These are phyloP conservation scores for Penicillium steckii DNA, from an alignment of 495 filamentous ascomycete species.

Conservation along the genomic window DNA sequence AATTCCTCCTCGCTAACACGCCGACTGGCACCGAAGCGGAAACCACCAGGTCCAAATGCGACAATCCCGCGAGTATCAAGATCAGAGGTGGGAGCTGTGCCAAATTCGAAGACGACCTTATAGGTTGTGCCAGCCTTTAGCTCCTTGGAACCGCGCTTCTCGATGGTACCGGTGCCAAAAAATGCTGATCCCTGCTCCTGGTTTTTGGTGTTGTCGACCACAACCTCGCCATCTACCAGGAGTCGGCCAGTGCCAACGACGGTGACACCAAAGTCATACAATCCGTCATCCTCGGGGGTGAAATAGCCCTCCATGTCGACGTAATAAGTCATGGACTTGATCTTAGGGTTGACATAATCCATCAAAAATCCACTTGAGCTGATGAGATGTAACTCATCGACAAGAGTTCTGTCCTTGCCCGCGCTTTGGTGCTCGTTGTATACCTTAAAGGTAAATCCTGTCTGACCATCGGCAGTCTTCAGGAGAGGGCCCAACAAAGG, in stretches of 20 bases:
- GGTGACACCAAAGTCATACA: conserved; percentile 74
- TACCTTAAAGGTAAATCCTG: conserved; percentile 58
- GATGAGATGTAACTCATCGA: conserved; percentile 54
- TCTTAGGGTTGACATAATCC: conserved; percentile 60
- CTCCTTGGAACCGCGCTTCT: conserved; percentile 55
- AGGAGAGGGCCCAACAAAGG: conserved; percentile 52
- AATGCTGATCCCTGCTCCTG: conserved; percentile 61
- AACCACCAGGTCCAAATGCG: conserved; percentile 66
- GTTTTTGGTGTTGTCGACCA: conserved; percentile 67
- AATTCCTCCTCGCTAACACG: conserved; percentile 66
- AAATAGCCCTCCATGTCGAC: conserved; percentile 60
- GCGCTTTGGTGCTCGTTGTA: conserved; percentile 54
- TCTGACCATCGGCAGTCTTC: conserved; percentile 46
- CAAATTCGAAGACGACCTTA: conserved; percentile 61
- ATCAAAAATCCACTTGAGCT: conserved; percentile 58
- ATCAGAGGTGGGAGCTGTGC: conserved; percentile 61
- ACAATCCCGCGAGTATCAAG: conserved; percentile 51
- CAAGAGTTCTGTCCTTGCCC: conserved; percentile 40
- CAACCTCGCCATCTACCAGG: conserved; percentile 64
- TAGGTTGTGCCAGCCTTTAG: conserved; percentile 61
- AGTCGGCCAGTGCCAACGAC: conserved; percentile 72
- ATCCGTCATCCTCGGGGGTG: conserved; percentile 58
- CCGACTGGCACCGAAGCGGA: conserved; percentile 74
- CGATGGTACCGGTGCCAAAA: conserved; percentile 59
- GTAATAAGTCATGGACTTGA: conserved; percentile 55